Evolutionary conservation across 805 yeast genomes (phyloP), one percentile per base, ranked within the genome.

Genomic region (Teunomyces tritomae): DNA sequence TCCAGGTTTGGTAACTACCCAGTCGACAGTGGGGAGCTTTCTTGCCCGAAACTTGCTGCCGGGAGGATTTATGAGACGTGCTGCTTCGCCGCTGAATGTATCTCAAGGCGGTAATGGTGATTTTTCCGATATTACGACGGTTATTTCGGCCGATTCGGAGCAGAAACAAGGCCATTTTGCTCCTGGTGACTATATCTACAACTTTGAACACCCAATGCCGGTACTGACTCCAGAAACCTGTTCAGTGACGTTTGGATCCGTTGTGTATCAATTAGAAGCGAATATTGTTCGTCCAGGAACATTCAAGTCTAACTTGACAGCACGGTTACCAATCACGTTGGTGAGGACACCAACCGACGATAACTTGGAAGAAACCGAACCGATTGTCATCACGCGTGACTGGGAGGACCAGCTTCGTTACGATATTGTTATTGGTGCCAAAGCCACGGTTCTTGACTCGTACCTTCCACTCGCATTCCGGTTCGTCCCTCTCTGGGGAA

Each of bases 321-420:
- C 90, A 1, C 73, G 75, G 47, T 63, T 79, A 32, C 87, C 87
- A 1, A 75, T 94, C 1, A 74, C 71, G 1, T 70, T 94, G 13
- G 79, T 94, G 3, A 73, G 99, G 52, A 77, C 90, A 0, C 91
- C 91, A 8, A 75, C 88, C 1, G 90, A 87, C 48, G 80, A 79
- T 33, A 87, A 89, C 35, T 77, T 85, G 20, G 98, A 94, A 62
- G 92, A 87, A 59, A 84, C 86, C 52, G 99, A 94, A 62, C 98
- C 99, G 0, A 92, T 94, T 46, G 87, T 89, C 4, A 89, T 94
- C 32, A 77, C 85, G 26, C 77, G 96, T 50, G 92, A 88, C 54
- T 94, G 99, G 99, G 98, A 92, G 64, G 90, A 88, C 62, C 89
- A 87, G 62, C 67, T 94, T 28, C 84, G 84, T 55, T 94, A 94